phyloP scores from a whole-genome alignment of 495 filamentous ascomycete genomes.

The Neurospora sp. region DNA sequence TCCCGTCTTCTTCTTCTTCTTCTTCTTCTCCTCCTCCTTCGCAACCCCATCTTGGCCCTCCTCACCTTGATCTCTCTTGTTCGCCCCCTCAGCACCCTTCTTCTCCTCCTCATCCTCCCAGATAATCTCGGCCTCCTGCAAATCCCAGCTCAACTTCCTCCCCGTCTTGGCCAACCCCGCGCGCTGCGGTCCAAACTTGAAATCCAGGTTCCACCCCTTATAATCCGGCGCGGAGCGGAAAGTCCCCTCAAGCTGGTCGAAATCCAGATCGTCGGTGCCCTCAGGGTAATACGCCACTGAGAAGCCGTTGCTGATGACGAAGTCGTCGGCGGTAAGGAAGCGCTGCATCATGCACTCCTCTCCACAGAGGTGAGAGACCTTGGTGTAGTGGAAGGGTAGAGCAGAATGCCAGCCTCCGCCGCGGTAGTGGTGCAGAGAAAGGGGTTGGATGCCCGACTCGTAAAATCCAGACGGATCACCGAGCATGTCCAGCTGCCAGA shows the following conservation, averaged over 20 bases:
- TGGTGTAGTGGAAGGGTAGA: constrained; percentile 54
- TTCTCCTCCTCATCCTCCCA: constrained; percentile 9
- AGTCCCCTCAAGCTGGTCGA: constrained; percentile 54
- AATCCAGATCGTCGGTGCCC: constrained; percentile 43
- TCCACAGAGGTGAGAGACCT: constrained; percentile 52
- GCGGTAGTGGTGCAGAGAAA: constrained; percentile 58
- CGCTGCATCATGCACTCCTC: constrained; percentile 55
- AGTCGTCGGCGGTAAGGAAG: constrained; percentile 54
- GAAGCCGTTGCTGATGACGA: constrained; percentile 56
- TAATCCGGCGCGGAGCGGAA: constrained; percentile 47
- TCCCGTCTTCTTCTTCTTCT: neutral
- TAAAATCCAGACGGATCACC: constrained; percentile 58
- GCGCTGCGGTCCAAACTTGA: constrained; percentile 39
- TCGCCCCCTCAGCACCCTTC: neutral
- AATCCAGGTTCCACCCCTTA: constrained; percentile 43
- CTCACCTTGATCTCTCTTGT: neutral
- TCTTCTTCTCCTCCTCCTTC: neutral
- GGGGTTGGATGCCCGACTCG: constrained; percentile 53
- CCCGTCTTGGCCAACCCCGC: constrained; percentile 35
- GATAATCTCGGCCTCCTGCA: constrained; percentile 29
- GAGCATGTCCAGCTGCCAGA: constrained; percentile 59
- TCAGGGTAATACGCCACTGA: constrained; percentile 53
- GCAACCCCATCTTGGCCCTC: neutral
- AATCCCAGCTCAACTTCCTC: constrained; percentile 43
- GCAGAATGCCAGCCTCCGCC: constrained; percentile 41